A percentile compares a stretch with the other conserved stretches of the same genome.
These are phyloP conservation scores for Hypericum androsaemum DNA, from an alignment of 345 rosid species.

Conservation along the genomic window DNA sequence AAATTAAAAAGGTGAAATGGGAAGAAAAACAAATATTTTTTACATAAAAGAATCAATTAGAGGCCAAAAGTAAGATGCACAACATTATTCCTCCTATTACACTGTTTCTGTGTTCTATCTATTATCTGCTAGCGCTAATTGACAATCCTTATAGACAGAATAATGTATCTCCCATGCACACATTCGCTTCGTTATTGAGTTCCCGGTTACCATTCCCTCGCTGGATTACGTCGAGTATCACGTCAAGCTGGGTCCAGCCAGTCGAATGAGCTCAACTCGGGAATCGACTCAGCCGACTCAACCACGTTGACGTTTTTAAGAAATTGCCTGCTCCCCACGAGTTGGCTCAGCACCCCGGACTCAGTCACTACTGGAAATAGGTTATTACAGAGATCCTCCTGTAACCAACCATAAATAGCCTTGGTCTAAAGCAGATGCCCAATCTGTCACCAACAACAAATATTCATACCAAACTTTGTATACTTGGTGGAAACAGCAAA, in stretches of 20 bases:
- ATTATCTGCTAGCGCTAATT: slow-evolving; percentile 9
- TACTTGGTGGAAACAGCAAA: too few species aligned
- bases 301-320: slow-evolving; percentile 41
- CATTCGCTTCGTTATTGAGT: slow-evolving; percentile 44
- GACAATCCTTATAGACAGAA: slow-evolving; percentile 58
- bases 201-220: slow-evolving; percentile 28
- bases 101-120: not conserved
- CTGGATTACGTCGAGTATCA: slow-evolving; percentile 23
- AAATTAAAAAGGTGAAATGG: too few species aligned
- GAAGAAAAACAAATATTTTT: too few species aligned
- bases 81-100: too few species aligned
- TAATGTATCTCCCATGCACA: slow-evolving; percentile 52
- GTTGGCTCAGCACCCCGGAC: slow-evolving; percentile 52
- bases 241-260: slow-evolving; percentile 23
- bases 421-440: too few species aligned
- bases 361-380: too few species aligned
- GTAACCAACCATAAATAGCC: too few species aligned
- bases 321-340: slow-evolving; percentile 38
- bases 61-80: too few species aligned
- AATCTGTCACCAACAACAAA: too few species aligned
- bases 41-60: too few species aligned
- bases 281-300: slow-evolving; percentile 31
- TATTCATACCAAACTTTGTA: too few species aligned
- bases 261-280: slow-evolving; percentile 39
- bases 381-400: too few species aligned